Evolutionary conservation across 2,329 filamentous ascomycete genomes (phyloP), one percentile per base, ranked within the genome.

Genomic region (Ophiostoma sp.): DNA sequence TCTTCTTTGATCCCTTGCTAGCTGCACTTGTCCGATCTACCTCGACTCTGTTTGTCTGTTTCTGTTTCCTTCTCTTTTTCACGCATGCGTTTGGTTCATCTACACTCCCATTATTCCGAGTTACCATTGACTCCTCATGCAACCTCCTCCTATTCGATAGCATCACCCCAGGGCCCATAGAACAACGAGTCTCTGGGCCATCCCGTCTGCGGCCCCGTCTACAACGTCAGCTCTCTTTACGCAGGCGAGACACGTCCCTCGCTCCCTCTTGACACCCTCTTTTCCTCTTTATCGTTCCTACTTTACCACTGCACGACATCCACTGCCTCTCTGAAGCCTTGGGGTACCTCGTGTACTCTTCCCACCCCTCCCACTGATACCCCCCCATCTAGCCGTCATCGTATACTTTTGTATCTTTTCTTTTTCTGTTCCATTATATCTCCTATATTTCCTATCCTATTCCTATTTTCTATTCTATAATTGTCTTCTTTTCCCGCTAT

Each of bases 191-290:
- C 62, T 41, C 62, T 65, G 62, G 20, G 62, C 33, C 62, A 39
- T 65, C 62, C 62, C 62, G 62, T 65, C 35, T 65, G 36, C 62
- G 62, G 36, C 62, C 62, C 62, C 35, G 62, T 65, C 35, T 65
- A 65, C 62, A 35, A 65, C 62, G 62, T 65, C 62, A 64, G 60
- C 20, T 39, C n/a, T 35, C 20, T 65, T 20, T 23, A 39, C 33
- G 2, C 35, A 65, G 33, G 35, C 33, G n/a, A 65, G 62, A 65
- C 62, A 39, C 62, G 60, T 64, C 60, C 60, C 33, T 64, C 10
- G 60, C 20, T 64, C 17, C 20, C 35, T 35, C 35, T 65, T n/a
- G 62, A 39, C 62, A 65, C 62, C 62, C 62, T 41, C 62, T 23
- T 23, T 17, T 41, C 33, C 35, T 17, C 20, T 15, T 20, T 62